Base-by-base conservation (phyloP, 129 eudicot species). In the Flaveria trinervia region DNA sequence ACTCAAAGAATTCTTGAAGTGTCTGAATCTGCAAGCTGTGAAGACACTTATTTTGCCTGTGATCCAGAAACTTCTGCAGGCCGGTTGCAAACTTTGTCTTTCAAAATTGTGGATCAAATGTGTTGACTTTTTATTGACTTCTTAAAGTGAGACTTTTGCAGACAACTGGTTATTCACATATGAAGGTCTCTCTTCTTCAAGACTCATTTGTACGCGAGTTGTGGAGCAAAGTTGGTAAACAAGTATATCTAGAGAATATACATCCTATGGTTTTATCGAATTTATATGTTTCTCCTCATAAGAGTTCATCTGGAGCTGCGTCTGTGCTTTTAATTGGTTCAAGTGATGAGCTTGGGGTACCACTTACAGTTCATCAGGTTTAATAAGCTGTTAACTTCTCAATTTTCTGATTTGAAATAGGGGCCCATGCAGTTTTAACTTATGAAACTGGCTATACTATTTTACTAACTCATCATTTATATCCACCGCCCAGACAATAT, bases 101-200 rank as follows among this genome's bases (percentile, higher is more conserved):
- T 23, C 45, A 14, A 66, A 72, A 22, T 22, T 74, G 55, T 80
- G 79, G 70, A 28, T 71, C 65, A 69, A 28, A 23, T 41, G n/a
- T 52, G 23, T 70, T 52, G 18, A 60, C 41, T 64, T 70, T 50
- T 23, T 43, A 28, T 45, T 65, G 57, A 65, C 60, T 44, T 79
- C 39, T 77, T 77, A 68, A 43, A 20, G 61, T 68, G 46, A 61
- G 23, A 12, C 55, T 67, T 81, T 66, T 84, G 73, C 86, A 94
- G 99, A 88, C 80, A 18, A 79, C 97, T 72, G 92, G 92, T 71
- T 80, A 82, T 82, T 91, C 94, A 54, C 97, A 79, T 83, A 83
- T 91, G 88, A 94, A 94, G 85, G 99, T 94, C 66, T 94, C 96
- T 81, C 93, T 94, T 81, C 97, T 94, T 67, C 99, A 94, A 94